Conservation (phyloP, 2,329 filamentous ascomycete genomes). For the Scortechinia acanthostroma region DNA sequence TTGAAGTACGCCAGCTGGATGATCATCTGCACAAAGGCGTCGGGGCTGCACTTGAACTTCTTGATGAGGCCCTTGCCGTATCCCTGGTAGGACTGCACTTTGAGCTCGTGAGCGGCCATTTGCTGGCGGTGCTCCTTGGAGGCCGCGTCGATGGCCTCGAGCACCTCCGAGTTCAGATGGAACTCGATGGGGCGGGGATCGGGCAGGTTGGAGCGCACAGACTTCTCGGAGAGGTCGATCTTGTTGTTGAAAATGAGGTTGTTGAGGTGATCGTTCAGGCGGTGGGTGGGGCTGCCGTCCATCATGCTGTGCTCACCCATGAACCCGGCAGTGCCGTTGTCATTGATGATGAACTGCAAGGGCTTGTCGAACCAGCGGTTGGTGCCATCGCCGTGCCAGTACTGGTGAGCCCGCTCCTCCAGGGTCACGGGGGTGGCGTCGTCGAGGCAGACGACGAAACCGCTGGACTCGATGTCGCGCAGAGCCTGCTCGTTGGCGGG, state of each 20-base stretch:
- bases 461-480: conserved; percentile 9
- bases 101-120: conserved; percentile 73
- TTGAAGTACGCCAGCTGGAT: conserved; percentile 98
- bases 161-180: conserved; percentile 7
- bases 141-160: conserved; percentile 23
- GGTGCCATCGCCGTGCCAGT: conserved; percentile 8
- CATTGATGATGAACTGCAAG: conserved; percentile 13
- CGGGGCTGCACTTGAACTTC: conserved; percentile 97
- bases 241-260: conserved; percentile 22
- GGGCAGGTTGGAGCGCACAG: neutral
- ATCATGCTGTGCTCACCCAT: conserved; percentile 13
- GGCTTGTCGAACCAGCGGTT: conserved; percentile 16
- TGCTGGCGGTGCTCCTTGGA: conserved; percentile 55
- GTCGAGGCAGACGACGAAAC: conserved; percentile 14
- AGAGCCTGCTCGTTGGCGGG: conserved; percentile 5
- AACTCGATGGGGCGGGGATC: conserved; percentile 7
- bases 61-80: conserved; percentile 99
- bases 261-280: conserved; percentile 6
- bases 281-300: conserved; percentile 7
- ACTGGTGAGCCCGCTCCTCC: conserved; percentile 9
- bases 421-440: conserved; percentile 9
- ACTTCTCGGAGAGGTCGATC: conserved; percentile 36
- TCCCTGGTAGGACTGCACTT: conserved; percentile 90
- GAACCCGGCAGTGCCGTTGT: conserved; percentile 12
- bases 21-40: conserved; percentile 96